Evolutionary conservation across 768 basidiomycete species (phyloP).

Genomic region (Rhizopogon rudus): DNA sequence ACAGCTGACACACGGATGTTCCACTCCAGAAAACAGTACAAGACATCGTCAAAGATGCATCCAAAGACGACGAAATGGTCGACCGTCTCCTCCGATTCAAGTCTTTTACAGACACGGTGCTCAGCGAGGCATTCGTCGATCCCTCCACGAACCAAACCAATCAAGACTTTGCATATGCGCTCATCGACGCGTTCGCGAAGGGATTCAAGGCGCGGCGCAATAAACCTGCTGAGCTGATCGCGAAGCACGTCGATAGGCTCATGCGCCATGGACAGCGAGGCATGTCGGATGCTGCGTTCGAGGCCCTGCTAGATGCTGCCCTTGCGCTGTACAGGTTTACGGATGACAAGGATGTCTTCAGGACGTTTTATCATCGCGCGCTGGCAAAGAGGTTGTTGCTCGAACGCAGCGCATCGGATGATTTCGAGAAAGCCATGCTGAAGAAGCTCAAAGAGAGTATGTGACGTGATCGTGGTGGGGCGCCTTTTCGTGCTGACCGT

Average conservation of each 20-base stretch:
- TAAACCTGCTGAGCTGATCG: conserved; percentile 91
- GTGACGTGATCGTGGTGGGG: conserved; percentile 25
- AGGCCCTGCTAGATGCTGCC: conserved; percentile 55
- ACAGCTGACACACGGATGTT: background rate
- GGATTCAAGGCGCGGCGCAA: conserved; percentile 74
- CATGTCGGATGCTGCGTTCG: conserved; percentile 58
- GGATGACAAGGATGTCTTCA: conserved; percentile 91
- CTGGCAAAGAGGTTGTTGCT: conserved; percentile 84
- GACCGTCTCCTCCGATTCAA: conserved; percentile 66
- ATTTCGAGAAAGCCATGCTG: conserved; percentile 80
- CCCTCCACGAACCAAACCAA: conserved; percentile 34
- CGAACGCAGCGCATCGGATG: conserved; percentile 80
- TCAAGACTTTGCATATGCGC: conserved; percentile 59
- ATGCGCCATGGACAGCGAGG: conserved; percentile 85
- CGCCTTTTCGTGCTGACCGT: conserved; percentile 12
- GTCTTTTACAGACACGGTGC: conserved; percentile 45
- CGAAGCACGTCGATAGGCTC: conserved; percentile 81
- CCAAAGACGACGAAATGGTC: conserved; percentile 75
- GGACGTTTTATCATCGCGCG: conserved; percentile 85
- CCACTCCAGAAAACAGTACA: conserved; percentile 46
- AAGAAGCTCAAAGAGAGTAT: conserved; percentile 77
- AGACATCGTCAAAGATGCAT: conserved; percentile 58
- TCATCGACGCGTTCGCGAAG: conserved; percentile 62
- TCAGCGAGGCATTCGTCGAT: conserved; percentile 47
- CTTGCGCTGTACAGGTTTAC: conserved; percentile 80